phyloP scores from a whole-genome alignment of 2,329 filamentous ascomycete genomes.

The Xylaria sp. region DNA sequence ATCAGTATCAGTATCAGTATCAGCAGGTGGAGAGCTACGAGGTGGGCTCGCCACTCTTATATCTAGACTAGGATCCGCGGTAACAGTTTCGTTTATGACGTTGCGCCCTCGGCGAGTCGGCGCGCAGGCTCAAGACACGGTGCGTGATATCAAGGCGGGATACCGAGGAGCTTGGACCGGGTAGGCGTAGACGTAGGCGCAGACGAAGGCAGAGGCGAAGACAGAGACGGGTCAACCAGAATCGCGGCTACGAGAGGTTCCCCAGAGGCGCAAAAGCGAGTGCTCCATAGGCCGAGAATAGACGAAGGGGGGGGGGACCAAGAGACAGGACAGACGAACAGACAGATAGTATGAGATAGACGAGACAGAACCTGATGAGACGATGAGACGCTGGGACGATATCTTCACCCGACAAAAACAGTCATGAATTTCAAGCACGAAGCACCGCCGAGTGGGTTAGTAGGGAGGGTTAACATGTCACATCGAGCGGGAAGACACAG shows the following conservation, averaged over 20 bases:
- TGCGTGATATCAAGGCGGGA: slow-evolving; percentile 21
- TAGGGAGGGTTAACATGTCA: slow-evolving; percentile 42
- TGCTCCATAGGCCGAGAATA: slow-evolving; percentile 44
- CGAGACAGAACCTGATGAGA: slow-evolving; percentile 33
- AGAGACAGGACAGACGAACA: neutral
- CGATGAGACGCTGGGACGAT: slow-evolving; percentile 30
- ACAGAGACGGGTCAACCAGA: slow-evolving; percentile 32
- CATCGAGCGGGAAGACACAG: slow-evolving; percentile 38
- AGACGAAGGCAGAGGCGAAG: too few species aligned
- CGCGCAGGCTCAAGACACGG: slow-evolving; percentile 37
- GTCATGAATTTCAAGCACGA: slow-evolving; percentile 39
- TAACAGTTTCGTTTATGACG: slow-evolving; percentile 34
- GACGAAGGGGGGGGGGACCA: slow-evolving; percentile 37
- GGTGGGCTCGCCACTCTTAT: slow-evolving; percentile 37
- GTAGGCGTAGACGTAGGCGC: neutral
- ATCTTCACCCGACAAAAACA: slow-evolving; percentile 36
- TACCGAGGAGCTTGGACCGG: slow-evolving; percentile 21
- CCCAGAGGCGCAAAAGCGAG: slow-evolving; percentile 22
- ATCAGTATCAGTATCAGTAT: neutral
- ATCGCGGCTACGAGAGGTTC: slow-evolving; percentile 32
- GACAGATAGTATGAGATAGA: neutral
- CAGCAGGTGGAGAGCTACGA: slow-evolving; percentile 8
- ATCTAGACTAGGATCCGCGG: slow-evolving; percentile 37
- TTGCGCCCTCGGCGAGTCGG: slow-evolving; percentile 31
- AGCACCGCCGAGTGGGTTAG: slow-evolving; percentile 22